Conservation (phyloP, 495 filamentous ascomycete genomes). For the Arthonia radiata region DNA sequence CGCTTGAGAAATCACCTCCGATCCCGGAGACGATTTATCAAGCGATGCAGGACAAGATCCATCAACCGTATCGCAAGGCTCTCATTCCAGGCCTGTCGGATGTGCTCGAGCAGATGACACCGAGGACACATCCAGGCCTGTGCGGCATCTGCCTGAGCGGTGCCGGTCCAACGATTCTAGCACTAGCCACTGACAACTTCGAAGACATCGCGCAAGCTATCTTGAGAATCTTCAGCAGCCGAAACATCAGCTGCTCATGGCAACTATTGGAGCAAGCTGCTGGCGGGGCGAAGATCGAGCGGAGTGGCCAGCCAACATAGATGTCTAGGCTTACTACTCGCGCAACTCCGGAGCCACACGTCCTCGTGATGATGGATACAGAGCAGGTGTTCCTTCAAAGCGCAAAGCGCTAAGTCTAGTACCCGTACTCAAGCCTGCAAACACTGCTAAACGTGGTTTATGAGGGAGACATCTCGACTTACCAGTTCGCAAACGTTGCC, state of each 20-base stretch:
- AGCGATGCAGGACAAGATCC: constrained; percentile 93
- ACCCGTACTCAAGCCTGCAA: too few relatives aligned
- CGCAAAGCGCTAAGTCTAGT: too few relatives aligned
- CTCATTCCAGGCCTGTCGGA: constrained; percentile 82
- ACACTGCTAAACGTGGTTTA: too few relatives aligned
- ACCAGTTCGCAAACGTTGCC: too few relatives aligned
- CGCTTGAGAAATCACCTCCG: constrained; percentile 69
- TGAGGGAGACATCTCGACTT: too few relatives aligned
- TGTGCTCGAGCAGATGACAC: constrained; percentile 66
- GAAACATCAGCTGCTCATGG: constrained; percentile 64
- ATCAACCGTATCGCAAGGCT: constrained; percentile 76
- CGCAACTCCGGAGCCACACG: too few relatives aligned
- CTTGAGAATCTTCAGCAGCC: constrained; percentile 35
- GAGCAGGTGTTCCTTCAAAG: too few relatives aligned
- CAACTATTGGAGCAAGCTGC: constrained; percentile 70
- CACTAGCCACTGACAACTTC: constrained; percentile 71
- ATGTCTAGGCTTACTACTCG: too few relatives aligned
- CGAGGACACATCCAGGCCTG: constrained; percentile 60
- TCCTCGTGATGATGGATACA: too few relatives aligned
- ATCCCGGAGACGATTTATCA: constrained; percentile 79
- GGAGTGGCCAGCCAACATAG: too few relatives aligned
- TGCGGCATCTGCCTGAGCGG: constrained; percentile 83
- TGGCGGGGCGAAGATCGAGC: constrained; percentile 43
- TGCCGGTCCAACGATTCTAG: constrained; percentile 82
- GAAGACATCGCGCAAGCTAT: constrained; percentile 58